Base-by-base conservation (phyloP, 2,329 filamentous ascomycete species). In the Fusarium secorum region DNA sequence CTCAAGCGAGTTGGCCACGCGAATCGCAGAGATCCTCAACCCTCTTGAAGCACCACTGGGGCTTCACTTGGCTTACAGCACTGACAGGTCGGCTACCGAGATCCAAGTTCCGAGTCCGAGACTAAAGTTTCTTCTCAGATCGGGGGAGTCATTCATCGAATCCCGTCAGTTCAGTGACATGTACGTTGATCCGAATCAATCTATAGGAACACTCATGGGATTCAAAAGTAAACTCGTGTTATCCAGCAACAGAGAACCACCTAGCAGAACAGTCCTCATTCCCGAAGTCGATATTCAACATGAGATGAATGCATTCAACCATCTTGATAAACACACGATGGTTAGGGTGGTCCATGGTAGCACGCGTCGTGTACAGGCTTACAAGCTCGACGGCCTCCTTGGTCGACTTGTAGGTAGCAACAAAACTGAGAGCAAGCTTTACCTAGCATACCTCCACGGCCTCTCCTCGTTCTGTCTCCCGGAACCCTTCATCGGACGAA, bases 401-500 rank as follows among this genome's bases (percentile, higher is more conserved):
- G 83, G 87, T 0, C 79, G 84, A 6, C 72, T 92, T 0, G 66
- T 81, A 0, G 86, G 87, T 26, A 86, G 84, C 68, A 85, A 84
- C 0, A 85, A 79, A 17, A 54, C 89, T 0, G 81, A 84, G 17
- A 87, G 85, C 75, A 87, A 85, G 56, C 78, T 91, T 0, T 81
- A 84, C 26, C 78, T 88, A 0, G 79, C 79, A 15, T 85, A 86
- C 35, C 75, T 90, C 0, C 87, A 90, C 66, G 87, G 84, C 0
- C 62, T 89, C 0, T 90, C 88, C 0, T 86, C 87, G 0, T 82
- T 83, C 52, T 86, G 81, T 32, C 75, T 88, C 0, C 83, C 84
- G 0, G 88, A 90, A 68, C 78, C 77, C 0, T 78, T 89, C 1
- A 87, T 84, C 0, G 48, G 72, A 0, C 76, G 77, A 11, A 90